These are phyloP conservation scores for Colletotrichum agaves DNA, from an alignment of 2,329 filamentous ascomycete species.

Conservation along the genomic window DNA sequence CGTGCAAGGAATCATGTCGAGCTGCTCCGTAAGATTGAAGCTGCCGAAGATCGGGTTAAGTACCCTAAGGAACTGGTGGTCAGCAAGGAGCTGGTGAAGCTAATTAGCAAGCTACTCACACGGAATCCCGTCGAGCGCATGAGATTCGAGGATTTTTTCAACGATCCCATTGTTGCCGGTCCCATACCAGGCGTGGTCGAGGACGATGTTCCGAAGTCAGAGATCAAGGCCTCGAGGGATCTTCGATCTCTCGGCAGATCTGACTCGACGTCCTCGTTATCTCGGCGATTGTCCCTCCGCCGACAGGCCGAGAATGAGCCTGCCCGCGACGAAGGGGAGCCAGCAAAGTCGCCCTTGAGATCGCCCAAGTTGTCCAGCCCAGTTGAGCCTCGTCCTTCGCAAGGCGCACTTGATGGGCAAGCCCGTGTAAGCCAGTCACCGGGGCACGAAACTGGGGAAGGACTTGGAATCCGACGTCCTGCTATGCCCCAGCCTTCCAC, in stretches of 20 bases:
- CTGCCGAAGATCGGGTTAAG: conserved; percentile 83
- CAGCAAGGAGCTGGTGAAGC: conserved; percentile 79
- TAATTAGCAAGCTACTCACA: conserved; percentile 86
- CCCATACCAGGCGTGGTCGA: conserved; percentile 84
- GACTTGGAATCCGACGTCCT: conserved; percentile 63
- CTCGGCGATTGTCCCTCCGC: conserved; percentile 51
- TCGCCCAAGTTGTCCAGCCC: conserved; percentile 50
- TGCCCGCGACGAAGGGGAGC: conserved; percentile 47
- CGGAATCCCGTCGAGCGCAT: conserved; percentile 86
- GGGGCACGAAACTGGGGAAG: conserved; percentile 58
- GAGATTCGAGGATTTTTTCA: conserved; percentile 88
- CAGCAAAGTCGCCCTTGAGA: conserved; percentile 52
- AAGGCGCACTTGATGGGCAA: conserved; percentile 40
- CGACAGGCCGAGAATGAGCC: conserved; percentile 54
- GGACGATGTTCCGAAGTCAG: conserved; percentile 70
- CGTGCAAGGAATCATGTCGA: conserved; percentile 95
- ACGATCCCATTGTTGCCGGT: conserved; percentile 75
- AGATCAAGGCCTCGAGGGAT: conserved; percentile 49
- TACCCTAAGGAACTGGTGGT: conserved; percentile 80
- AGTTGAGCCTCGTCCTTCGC: conserved; percentile 49
- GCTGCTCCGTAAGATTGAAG: conserved; percentile 90
- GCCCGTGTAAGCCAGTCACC: conserved; percentile 55
- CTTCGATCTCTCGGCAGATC: conserved; percentile 43
- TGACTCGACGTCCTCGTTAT: conserved; percentile 44
- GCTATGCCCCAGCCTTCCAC: conserved; percentile 58